These are phyloP conservation scores for Hydnum rufescens DNA, from an alignment of 768 basidiomycete genomes.

Conservation along the genomic window DNA sequence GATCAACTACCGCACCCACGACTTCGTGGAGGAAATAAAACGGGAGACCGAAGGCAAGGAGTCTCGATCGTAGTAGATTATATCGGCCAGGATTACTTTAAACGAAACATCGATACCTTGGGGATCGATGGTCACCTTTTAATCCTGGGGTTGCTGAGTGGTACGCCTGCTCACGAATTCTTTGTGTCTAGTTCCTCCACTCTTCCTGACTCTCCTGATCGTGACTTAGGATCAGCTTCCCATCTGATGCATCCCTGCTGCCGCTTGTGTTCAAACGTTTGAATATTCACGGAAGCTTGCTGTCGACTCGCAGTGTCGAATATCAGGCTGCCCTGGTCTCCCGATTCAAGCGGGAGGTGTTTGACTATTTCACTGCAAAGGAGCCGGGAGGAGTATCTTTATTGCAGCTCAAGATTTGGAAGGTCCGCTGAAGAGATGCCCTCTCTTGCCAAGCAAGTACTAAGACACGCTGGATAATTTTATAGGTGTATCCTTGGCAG, in stretches of 20 bases:
- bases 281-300: constrained; percentile 71
- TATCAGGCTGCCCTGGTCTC: constrained; percentile 55
- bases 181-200: background rate
- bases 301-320: constrained; percentile 48
- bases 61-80: constrained; percentile 77
- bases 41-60: constrained; percentile 41
- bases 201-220: no score
- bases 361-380: constrained; percentile 37
- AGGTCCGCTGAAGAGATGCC: constrained; percentile 61
- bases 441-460: constrained; percentile 13
- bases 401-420: no score
- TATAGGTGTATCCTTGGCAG: constrained; percentile 65
- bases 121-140: constrained; percentile 17
- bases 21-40: constrained; percentile 63
- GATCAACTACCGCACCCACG: constrained; percentile 68
- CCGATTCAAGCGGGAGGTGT: constrained; percentile 35
- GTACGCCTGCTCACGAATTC: constrained; percentile 4
- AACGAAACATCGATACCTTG: constrained; percentile 15
- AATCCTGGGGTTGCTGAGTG: constrained; percentile 12
- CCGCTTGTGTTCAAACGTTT: constrained; percentile 71
- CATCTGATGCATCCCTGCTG: constrained; percentile 30
- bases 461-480: no score
- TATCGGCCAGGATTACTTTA: constrained; percentile 29
- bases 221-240: constrained; percentile 34
- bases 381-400: no score